Evolutionary conservation across 2,329 filamentous ascomycete species (phyloP).

Genomic region (Xylaria sp.): DNA sequence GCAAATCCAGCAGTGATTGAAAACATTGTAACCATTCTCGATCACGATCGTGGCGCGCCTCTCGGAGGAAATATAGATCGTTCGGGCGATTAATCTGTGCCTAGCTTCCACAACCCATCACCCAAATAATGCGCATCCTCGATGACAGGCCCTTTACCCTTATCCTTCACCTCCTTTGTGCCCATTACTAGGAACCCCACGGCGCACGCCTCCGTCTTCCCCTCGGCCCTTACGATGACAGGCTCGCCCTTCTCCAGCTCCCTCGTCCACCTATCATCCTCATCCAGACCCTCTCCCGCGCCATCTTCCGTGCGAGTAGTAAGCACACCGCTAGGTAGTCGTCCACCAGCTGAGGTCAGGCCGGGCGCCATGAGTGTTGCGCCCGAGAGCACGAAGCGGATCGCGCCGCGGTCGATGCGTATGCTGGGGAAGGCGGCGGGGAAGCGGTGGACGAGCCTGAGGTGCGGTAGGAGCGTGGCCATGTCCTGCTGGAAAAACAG

Average conservation of each 20-base stretch:
- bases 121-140: constrained; percentile 94
- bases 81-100: constrained; percentile 26
- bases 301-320: constrained; percentile 48
- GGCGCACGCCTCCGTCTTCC: constrained; percentile 90
- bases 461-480: constrained; percentile 83
- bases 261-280: constrained; percentile 63
- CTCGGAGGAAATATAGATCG: not conserved
- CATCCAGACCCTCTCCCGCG: constrained; percentile 40
- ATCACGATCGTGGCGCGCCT: not conserved
- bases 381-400: constrained; percentile 93
- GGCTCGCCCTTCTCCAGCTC: constrained; percentile 84
- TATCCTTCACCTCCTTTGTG: constrained; percentile 91
- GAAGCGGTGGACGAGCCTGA: constrained; percentile 89
- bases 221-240: constrained; percentile 90
- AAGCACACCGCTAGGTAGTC: constrained; percentile 68
- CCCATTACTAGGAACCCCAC: constrained; percentile 85
- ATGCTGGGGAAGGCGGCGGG: constrained; percentile 84
- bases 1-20: not conserved
- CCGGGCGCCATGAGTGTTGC: constrained; percentile 97
- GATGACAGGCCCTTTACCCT: constrained; percentile 93
- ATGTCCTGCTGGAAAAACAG: constrained; percentile 91
- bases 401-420: constrained; percentile 93
- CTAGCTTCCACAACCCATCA: constrained; percentile 88
- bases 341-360: constrained; percentile 82
- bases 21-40: not conserved